A percentile compares a stretch with the other conserved stretches of the same genome.
These are phyloP conservation scores for Neopestalotiopsis sp. DNA, from an alignment of 2,329 filamentous ascomycete genomes.

Conservation along the genomic window DNA sequence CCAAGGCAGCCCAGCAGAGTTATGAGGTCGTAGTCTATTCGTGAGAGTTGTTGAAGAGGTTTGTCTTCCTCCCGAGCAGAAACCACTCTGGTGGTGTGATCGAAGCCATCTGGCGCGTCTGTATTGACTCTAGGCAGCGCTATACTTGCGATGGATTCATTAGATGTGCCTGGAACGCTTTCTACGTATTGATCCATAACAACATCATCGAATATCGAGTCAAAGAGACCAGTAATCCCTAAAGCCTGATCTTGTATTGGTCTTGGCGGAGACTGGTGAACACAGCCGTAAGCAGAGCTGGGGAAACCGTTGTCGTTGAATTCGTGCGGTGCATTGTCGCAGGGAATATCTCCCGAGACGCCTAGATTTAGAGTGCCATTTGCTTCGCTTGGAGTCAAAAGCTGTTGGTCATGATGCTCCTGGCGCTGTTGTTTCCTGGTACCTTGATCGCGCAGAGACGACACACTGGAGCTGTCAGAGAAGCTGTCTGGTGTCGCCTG, in stretches of 20 bases:
- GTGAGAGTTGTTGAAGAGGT: constrained; percentile 1
- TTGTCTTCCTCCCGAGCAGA: background rate
- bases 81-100: background rate
- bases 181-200: background rate
- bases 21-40: background rate
- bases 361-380: background rate
- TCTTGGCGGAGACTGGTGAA: background rate
- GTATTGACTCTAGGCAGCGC: background rate
- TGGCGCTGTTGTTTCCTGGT: background rate
- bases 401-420: background rate
- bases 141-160: background rate
- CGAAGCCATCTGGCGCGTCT: background rate
- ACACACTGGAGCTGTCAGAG: background rate
- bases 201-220: background rate
- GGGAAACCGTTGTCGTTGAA: background rate
- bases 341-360: background rate
- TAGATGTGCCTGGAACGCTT: background rate
- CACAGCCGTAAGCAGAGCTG: background rate
- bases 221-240: background rate
- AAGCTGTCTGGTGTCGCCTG: background rate
- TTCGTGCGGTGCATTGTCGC: background rate
- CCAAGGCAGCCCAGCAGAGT: background rate
- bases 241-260: background rate
- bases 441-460: background rate
- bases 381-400: background rate